Evolutionary conservation across 1,139 yeast genomes (phyloP).

Genomic region (Nakaseomyces nivariensis): DNA sequence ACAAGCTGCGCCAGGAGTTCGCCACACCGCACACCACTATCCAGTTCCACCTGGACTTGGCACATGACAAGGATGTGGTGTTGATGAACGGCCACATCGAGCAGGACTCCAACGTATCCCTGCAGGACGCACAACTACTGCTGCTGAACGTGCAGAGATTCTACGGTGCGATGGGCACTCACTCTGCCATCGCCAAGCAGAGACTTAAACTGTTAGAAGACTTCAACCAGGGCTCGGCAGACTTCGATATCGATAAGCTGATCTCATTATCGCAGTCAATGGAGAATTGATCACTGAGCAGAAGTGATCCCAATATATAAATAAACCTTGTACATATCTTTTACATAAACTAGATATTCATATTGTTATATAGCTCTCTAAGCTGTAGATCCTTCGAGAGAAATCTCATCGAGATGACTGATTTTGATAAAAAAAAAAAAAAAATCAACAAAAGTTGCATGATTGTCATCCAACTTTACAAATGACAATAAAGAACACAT

Average conservation of each 20-base stretch:
- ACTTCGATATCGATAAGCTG: slow-evolving; percentile 56
- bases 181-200: slow-evolving; percentile 35
- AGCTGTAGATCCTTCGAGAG: too few relatives aligned
- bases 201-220: slow-evolving; percentile 50
- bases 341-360: background rate
- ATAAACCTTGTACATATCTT: background rate
- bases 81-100: slow-evolving; percentile 86
- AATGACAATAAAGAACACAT: too few relatives aligned
- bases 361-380: too few relatives aligned
- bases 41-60: slow-evolving; percentile 75
- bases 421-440: background rate
- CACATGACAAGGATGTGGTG: slow-evolving; percentile 51
- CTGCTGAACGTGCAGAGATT: slow-evolving; percentile 78
- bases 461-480: too few relatives aligned
- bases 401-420: background rate
- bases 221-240: slow-evolving; percentile 59
- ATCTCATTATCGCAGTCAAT: slow-evolving; percentile 64
- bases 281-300: slow-evolving; percentile 30
- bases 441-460: too few relatives aligned
- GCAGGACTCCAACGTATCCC: slow-evolving; percentile 49
- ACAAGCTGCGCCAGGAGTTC: slow-evolving; percentile 78
- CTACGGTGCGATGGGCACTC: slow-evolving; percentile 57
- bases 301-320: background rate
- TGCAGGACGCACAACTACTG: slow-evolving; percentile 66
- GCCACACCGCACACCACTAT: slow-evolving; percentile 94